These are phyloP conservation scores for Triticum monococcum DNA, from an alignment of 176 grass and related monocot genomes.

Conservation along the genomic window DNA sequence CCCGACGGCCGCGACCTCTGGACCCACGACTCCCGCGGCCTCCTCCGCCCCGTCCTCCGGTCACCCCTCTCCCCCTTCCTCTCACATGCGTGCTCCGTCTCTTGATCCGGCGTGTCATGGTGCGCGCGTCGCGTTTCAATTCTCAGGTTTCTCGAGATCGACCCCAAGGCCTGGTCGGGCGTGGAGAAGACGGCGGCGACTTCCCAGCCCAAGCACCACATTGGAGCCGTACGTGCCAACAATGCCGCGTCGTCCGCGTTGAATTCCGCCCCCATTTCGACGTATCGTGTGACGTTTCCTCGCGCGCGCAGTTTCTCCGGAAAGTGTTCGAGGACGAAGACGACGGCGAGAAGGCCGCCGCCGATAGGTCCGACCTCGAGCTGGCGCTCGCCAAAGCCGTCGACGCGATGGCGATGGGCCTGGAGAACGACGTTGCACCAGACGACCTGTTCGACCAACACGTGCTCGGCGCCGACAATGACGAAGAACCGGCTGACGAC, in stretches of 20 bases:
- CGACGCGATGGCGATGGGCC: slow-evolving; percentile 82
- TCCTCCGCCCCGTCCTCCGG: slow-evolving; percentile 91
- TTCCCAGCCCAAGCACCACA: slow-evolving; percentile 79
- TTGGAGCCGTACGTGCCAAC: slow-evolving; percentile 62
- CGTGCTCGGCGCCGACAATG: background rate
- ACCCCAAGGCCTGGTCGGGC: slow-evolving; percentile 77
- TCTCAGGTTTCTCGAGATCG: slow-evolving; percentile 83
- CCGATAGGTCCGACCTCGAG: slow-evolving; percentile 72
- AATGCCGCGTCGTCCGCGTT: background rate
- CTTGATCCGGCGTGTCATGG: background rate
- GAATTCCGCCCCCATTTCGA: background rate
- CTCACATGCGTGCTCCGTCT: background rate
- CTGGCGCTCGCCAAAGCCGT: slow-evolving; percentile 77
- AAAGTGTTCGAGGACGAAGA: slow-evolving; percentile 74
- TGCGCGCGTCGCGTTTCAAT: background rate
- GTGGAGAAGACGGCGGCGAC: slow-evolving; percentile 86
- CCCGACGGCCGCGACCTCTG: slow-evolving; percentile 56
- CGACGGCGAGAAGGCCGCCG: slow-evolving; percentile 50
- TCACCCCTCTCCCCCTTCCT: background rate
- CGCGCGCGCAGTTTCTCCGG: slow-evolving; percentile 56
- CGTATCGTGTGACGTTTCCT: background rate
- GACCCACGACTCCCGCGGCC: slow-evolving; percentile 84
- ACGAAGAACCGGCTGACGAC: background rate
- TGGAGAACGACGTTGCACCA: slow-evolving; percentile 27
- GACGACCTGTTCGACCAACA: slow-evolving; percentile 13